These are phyloP conservation scores for Acer saccharum DNA, from an alignment of 345 rosid genomes.

Conservation along the genomic window DNA sequence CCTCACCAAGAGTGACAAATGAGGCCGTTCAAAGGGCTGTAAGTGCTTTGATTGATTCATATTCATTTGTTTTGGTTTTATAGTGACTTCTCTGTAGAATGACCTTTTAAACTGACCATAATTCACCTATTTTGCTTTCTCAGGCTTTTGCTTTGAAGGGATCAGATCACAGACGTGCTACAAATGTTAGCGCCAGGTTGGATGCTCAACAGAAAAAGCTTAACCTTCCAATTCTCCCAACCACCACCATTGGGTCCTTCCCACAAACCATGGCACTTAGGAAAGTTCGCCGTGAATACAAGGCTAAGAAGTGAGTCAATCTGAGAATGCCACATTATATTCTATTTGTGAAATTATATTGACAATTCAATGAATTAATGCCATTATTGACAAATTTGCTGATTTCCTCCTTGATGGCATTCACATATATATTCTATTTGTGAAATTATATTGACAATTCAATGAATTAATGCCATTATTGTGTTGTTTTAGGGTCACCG, in stretches of 20 bases:
- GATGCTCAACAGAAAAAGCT: slow-evolving; percentile 98
- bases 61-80: slow-evolving; percentile 7
- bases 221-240: slow-evolving; percentile 91
- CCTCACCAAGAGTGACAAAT: slow-evolving; percentile 90
- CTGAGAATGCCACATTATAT: not conserved
- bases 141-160: slow-evolving; percentile 97
- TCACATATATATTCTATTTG: too few species aligned
- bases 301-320: slow-evolving; percentile 83
- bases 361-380: slow-evolving; percentile 14
- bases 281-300: slow-evolving; percentile 98
- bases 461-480: slow-evolving; percentile 12
- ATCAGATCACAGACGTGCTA: slow-evolving; percentile 86
- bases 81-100: not conserved
- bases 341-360: not conserved
- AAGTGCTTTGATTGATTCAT: slow-evolving; percentile 34
- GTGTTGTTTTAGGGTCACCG: slow-evolving; percentile 71
- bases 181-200: slow-evolving; percentile 84
- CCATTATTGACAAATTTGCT: too few species aligned
- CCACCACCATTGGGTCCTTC: slow-evolving; percentile 97
- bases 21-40: slow-evolving; percentile 96
- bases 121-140: slow-evolving; percentile 20
- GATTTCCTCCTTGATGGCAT: too few species aligned
- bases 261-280: slow-evolving; percentile 94
- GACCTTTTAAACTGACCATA: slow-evolving; percentile 1
- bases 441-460: slow-evolving; percentile 3